phyloP scores from a whole-genome alignment of 1,139 yeast genomes.

The Yamadazyma blattariae region DNA sequence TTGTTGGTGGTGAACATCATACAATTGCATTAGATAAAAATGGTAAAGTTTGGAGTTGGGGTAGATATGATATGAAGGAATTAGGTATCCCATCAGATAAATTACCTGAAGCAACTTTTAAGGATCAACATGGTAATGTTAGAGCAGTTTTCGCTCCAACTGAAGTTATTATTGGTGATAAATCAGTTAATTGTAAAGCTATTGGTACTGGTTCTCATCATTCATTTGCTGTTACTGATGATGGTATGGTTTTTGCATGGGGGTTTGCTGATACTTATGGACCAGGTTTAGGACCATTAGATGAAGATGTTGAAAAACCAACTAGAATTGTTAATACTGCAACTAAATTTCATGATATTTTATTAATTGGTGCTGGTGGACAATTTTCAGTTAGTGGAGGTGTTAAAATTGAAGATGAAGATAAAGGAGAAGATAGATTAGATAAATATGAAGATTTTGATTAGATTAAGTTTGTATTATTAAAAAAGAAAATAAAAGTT shows the following conservation, averaged over 20 bases:
- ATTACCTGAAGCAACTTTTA: constrained; percentile 64
- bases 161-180: constrained; percentile 37
- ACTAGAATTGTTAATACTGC: constrained; percentile 92
- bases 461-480: constrained; percentile 4
- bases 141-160: constrained; percentile 91
- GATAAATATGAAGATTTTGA: constrained; percentile 49
- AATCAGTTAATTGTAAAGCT: constrained; percentile 46
- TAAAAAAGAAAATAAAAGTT: too few species aligned
- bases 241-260: constrained; percentile 91
- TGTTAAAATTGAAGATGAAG: constrained; percentile 59
- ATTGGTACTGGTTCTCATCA: constrained; percentile 91
- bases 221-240: constrained; percentile 77
- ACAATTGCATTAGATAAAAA: constrained; percentile 67
- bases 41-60: constrained; percentile 82
- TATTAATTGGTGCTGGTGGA: constrained; percentile 85
- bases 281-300: constrained; percentile 89
- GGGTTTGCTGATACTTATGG: constrained; percentile 98
- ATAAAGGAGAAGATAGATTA: constrained; percentile 54
- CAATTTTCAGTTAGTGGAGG: constrained; percentile 93
- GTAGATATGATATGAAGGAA: constrained; percentile 91
- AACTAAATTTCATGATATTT: constrained; percentile 71
- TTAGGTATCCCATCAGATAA: constrained; percentile 71
- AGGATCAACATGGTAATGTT: constrained; percentile 75
- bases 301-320: constrained; percentile 84
- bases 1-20: constrained; percentile 96